Evolutionary conservation across 1,139 yeast species (phyloP).

Genomic region (Wickerhamomyces sp.): DNA sequence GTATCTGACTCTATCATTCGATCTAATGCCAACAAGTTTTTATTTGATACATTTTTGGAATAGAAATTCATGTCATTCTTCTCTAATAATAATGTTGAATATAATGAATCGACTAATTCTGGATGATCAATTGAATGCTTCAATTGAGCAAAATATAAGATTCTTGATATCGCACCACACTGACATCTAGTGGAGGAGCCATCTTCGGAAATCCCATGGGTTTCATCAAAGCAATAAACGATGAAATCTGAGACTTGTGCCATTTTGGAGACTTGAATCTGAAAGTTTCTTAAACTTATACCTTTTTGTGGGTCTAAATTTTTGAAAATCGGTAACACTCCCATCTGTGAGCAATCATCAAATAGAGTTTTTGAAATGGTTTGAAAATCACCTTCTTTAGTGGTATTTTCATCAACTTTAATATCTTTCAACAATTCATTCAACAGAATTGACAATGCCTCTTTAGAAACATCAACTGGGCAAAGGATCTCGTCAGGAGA

Average conservation of each 20-base stretch:
- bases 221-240: constrained; percentile 49
- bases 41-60: constrained; percentile 14
- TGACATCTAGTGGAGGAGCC: constrained; percentile 24
- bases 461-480: constrained; percentile 25
- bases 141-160: constrained; percentile 52
- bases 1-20: constrained; percentile 6
- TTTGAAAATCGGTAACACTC: constrained; percentile 48
- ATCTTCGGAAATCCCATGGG: constrained; percentile 25
- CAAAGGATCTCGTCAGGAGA: constrained; percentile 54
- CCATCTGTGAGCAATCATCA: constrained; percentile 39
- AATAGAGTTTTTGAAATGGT: constrained; percentile 24
- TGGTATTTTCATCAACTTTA: constrained; percentile 17
- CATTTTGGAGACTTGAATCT: constrained; percentile 68
- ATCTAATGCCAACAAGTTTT: constrained; percentile 21
- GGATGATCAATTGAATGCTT: constrained; percentile 30
- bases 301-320: constrained; percentile 64
- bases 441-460: constrained; percentile 13
- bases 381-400: constrained; percentile 12
- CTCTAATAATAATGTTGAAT: constrained; percentile 15
- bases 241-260: constrained; percentile 66
- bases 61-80: constrained; percentile 20
- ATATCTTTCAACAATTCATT: constrained; percentile 16
- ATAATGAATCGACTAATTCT: constrained; percentile 21
- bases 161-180: constrained; percentile 41
- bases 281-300: constrained; percentile 68